Evolutionary conservation across 2,329 filamentous ascomycete species (phyloP).

Genomic region (Dissoconium aciculare): DNA sequence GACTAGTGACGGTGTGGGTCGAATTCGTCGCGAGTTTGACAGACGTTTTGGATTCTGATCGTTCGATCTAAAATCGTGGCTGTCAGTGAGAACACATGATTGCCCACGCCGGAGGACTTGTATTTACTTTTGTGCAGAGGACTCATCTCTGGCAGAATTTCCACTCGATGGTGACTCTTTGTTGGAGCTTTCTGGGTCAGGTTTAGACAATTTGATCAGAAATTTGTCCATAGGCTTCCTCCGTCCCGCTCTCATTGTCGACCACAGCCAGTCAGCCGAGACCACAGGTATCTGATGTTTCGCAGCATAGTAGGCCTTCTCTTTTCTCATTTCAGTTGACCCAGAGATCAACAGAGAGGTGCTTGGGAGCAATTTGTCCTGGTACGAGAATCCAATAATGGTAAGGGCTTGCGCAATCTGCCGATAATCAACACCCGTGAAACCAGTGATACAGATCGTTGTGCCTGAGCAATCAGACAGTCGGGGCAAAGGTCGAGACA

Average conservation of each 20-base stretch:
- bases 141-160: slow-evolving; percentile 12
- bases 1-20: slow-evolving; percentile 1
- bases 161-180: background rate
- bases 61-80: too few species aligned
- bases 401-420: slow-evolving; percentile 66
- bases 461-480: slow-evolving; percentile 50
- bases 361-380: slow-evolving; percentile 56
- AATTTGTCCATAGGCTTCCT: slow-evolving; percentile 33
- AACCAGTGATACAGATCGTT: slow-evolving; percentile 34
- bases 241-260: slow-evolving; percentile 47
- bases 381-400: slow-evolving; percentile 59
- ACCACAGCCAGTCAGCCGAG: slow-evolving; percentile 68
- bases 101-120: too few species aligned
- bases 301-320: slow-evolving; percentile 66
- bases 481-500: slow-evolving; percentile 55
- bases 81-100: too few species aligned
- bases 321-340: slow-evolving; percentile 34
- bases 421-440: slow-evolving; percentile 55
- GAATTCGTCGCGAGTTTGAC: too few species aligned
- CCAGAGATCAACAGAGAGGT: slow-evolving; percentile 60
- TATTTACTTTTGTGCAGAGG: slow-evolving; percentile 3
- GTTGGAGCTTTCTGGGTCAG: slow-evolving; percentile 6
- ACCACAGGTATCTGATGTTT: slow-evolving; percentile 72
- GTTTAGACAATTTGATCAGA: slow-evolving; percentile 12
- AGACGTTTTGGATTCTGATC: too few species aligned